Base-by-base conservation (phyloP, 169 alveolate species). In the Plasmodium cynomolgi region DNA sequence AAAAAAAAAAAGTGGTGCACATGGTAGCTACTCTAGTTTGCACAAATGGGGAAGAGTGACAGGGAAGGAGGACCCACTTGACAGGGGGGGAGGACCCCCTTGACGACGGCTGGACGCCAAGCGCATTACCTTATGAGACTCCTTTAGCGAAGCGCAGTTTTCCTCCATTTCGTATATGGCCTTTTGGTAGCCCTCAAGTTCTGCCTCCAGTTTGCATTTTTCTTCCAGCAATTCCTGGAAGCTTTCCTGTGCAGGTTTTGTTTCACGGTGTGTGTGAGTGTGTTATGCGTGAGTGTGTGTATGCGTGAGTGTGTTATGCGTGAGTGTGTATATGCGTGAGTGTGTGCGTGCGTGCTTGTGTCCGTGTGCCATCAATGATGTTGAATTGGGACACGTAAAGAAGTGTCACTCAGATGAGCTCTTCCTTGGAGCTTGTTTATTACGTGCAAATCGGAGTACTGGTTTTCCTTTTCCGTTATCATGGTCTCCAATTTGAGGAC, bases 141-240 rank as follows among this genome's bases (percentile, higher is more conserved):
- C 93, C 72, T 84, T 84, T 74, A 44, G 29, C 39, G 93, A 84
- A 15, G 44, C 29, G 39, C 34, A 84, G 39, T 84, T 84, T 84
- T 84, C 93, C 81, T 84, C 81, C n/a, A 84, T 84, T 47, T 84
- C 93, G 41, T 62, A 84, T 31, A 84, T 84, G 79, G 83, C 93
- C 26, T 84, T 84, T 47, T 84, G 85, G 39, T 84, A 84, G 15
- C 81, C 41, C 20, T 72, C 29, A 7, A 85, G 31, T 11, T 85
- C 93, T 9, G 26, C 54, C 39, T 85, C 93, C 8, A 85, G 20
- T 54, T 85, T 85, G 39, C 81, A 74, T 54, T 85, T 85, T 37
- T 62, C 93, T 31, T 85, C 93, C 44, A 85, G 26, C 44, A 85
- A 33, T 41, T 85, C 81, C 54, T 85, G 81, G 23, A 85, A 85